Conservation (phyloP, 805 yeast species). For the Yamadazyma scolyti region DNA sequence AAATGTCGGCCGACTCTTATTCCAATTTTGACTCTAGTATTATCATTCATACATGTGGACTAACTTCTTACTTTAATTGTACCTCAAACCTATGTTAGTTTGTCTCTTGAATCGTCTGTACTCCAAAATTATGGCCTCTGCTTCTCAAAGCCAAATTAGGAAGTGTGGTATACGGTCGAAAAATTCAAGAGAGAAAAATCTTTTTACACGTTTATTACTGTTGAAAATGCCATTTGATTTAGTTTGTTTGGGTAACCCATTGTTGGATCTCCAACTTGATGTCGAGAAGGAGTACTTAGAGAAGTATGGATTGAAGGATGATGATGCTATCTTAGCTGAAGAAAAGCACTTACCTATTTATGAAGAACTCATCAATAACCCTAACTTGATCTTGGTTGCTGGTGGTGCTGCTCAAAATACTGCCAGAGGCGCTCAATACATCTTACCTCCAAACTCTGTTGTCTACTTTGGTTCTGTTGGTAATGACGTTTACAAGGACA, state of each 20-base stretch:
- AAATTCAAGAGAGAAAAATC: background rate
- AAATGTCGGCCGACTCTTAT: no score
- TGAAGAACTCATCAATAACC: slow-evolving; percentile 65
- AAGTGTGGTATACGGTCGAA: no score
- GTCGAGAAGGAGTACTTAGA: slow-evolving; percentile 64
- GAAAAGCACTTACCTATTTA: slow-evolving; percentile 83
- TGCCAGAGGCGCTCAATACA: slow-evolving; percentile 96
- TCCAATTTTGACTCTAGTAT: no score
- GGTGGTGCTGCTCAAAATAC: slow-evolving; percentile 99
- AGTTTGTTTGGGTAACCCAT: slow-evolving; percentile 89
- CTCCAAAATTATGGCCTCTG: background rate
- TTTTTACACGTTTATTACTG: background rate
- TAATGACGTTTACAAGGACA: slow-evolving; percentile 80
- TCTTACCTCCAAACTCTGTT: slow-evolving; percentile 77
- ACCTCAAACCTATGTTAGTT: no score
- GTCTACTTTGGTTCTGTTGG: slow-evolving; percentile 97
- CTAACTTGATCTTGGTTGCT: slow-evolving; percentile 71
- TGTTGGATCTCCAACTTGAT: slow-evolving; percentile 80
- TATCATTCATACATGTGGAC: no score
- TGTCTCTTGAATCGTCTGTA: no score
- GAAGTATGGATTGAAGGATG: slow-evolving; percentile 80
- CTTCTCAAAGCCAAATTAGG: background rate
- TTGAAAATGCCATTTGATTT: slow-evolving; percentile 56
- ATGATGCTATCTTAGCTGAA: slow-evolving; percentile 89
- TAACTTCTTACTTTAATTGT: no score